These are phyloP conservation scores for Agastache rugosa DNA, from an alignment of 257 asterid genomes.

Conservation along the genomic window DNA sequence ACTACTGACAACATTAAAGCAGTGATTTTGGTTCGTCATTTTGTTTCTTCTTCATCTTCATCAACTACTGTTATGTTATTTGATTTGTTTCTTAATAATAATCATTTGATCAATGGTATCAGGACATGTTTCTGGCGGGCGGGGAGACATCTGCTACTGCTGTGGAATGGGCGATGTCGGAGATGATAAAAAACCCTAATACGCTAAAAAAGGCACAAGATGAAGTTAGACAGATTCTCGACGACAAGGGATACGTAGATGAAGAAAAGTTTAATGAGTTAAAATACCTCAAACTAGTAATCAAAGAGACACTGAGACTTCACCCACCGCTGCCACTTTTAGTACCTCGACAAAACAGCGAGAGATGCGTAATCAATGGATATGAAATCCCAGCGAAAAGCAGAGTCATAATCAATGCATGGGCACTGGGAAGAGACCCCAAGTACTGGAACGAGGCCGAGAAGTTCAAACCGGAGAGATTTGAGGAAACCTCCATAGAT, in stretches of 20 bases:
- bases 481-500: neutral
- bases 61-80: neutral
- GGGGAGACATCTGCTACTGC: slow-evolving; percentile 30
- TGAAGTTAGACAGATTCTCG: neutral
- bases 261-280: neutral
- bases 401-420: slow-evolving; percentile 14
- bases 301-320: neutral
- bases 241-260: neutral
- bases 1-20: neutral
- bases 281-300: neutral
- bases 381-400: slow-evolving; percentile 21
- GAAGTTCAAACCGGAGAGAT: slow-evolving; percentile 23
- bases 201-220: neutral
- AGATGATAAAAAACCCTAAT: slow-evolving; percentile 35
- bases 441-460: slow-evolving; percentile 17
- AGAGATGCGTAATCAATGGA: slow-evolving; percentile 8
- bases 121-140: slow-evolving; percentile 29
- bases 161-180: slow-evolving; percentile 40
- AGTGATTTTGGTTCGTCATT: neutral
- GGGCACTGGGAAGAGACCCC: slow-evolving; percentile 33
- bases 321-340: neutral
- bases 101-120: neutral
- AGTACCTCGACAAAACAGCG: slow-evolving; percentile 20
- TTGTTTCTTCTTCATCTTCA: too few species aligned
- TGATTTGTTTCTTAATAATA: neutral